These are phyloP conservation scores for Obba rivulosa DNA, from an alignment of 768 basidiomycete species.

Conservation along the genomic window DNA sequence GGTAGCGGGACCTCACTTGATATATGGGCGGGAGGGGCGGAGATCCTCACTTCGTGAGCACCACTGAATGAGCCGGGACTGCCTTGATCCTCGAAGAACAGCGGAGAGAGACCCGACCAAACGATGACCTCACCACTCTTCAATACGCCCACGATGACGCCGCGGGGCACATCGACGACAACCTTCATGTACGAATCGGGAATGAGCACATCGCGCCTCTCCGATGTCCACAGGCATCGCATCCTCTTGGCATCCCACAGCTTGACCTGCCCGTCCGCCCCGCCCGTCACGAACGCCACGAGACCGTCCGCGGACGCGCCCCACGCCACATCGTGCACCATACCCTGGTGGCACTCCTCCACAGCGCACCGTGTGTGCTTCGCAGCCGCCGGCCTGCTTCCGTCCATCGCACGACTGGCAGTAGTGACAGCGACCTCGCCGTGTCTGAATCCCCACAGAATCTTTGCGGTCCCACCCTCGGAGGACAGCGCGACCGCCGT, in stretches of 20 bases:
- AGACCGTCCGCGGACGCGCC: conserved; percentile 24
- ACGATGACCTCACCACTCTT: conserved; percentile 54
- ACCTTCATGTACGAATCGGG: conserved; percentile 51
- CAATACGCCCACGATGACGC: conserved; percentile 44
- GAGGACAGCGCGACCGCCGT: conserved; percentile 54
- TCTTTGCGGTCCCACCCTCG: conserved; percentile 58
- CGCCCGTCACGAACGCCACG: conserved; percentile 42
- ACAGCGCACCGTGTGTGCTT: conserved; percentile 43
- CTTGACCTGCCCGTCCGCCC: conserved; percentile 63
- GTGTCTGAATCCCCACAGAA: conserved; percentile 68
- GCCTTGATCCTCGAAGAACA: conserved; percentile 10
- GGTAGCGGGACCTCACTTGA: conserved; percentile 1
- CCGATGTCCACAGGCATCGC: conserved; percentile 61
- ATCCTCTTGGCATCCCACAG: conserved; percentile 61
- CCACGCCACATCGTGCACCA: conserved; percentile 53
- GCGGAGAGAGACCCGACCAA: conserved; percentile 41
- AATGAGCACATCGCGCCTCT: conserved; percentile 28
- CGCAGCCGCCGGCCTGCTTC: conserved; percentile 36
- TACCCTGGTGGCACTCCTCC: conserved; percentile 59
- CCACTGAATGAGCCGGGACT: not conserved
- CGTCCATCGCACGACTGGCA: conserved; percentile 55
- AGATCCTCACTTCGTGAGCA: conserved; percentile 8
- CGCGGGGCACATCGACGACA: conserved; percentile 35
- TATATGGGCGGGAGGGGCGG: conserved; percentile 6
- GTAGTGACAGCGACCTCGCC: conserved; percentile 64